These are phyloP conservation scores for Dendrobium nobile DNA, from an alignment of 106 monocot genomes.

Conservation along the genomic window DNA sequence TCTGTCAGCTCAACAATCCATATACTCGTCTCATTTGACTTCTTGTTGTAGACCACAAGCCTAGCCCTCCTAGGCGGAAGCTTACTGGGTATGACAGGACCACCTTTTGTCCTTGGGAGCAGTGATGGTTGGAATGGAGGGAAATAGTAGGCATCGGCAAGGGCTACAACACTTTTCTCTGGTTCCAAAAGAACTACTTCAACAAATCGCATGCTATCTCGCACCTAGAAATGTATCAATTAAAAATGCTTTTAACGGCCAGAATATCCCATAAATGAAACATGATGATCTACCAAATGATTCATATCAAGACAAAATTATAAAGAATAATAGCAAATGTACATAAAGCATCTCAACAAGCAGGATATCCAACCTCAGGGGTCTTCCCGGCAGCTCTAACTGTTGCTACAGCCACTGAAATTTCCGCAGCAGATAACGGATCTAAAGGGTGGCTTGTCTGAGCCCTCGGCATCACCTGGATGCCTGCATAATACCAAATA, in stretches of 20 bases:
- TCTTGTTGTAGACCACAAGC: slow-evolving; percentile 75
- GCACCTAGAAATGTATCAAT: slow-evolving; percentile 31
- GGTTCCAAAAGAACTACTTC: slow-evolving; percentile 85
- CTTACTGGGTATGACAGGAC: slow-evolving; percentile 70
- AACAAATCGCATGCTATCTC: slow-evolving; percentile 90
- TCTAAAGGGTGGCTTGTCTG: slow-evolving; percentile 85
- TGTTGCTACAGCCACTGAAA: slow-evolving; percentile 82
- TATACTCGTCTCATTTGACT: slow-evolving; percentile 78
- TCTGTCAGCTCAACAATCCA: slow-evolving; percentile 84
- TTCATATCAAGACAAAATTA: neutral
- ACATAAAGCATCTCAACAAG: neutral
- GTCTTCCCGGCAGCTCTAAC: slow-evolving; percentile 86
- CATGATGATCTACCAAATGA: neutral
- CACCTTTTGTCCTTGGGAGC: slow-evolving; percentile 73
- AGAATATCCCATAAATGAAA: neutral
- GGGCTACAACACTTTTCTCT: slow-evolving; percentile 74
- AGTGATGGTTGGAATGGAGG: slow-evolving; percentile 93
- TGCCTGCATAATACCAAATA: slow-evolving; percentile 7
- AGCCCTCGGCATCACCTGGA: slow-evolving; percentile 27
- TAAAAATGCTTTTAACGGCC: neutral
- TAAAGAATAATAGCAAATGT: neutral
- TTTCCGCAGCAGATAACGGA: slow-evolving; percentile 87
- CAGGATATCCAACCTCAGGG: slow-evolving; percentile 49
- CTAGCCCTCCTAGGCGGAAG: slow-evolving; percentile 80
- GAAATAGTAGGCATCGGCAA: slow-evolving; percentile 92